Base-by-base conservation (phyloP, 768 basidiomycete genomes). In the Boletus barrowsii region DNA sequence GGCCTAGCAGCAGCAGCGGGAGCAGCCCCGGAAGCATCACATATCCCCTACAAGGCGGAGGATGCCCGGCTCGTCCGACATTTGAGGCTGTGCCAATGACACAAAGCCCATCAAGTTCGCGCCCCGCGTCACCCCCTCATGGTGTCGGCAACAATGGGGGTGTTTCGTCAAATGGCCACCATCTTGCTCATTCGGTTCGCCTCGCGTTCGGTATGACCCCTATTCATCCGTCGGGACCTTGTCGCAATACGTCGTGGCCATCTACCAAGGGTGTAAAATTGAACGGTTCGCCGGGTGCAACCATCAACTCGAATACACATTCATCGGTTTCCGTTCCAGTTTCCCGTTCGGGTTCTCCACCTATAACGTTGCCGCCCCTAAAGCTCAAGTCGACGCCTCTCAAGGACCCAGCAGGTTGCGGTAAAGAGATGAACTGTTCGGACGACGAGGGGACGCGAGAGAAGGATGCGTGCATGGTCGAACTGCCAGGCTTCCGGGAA, bases 141-240 rank as follows among this genome's bases (percentile, higher is more conserved):
- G 76, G 75, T 35, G 35, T 42, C 42, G 40, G 40, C 58, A 68
- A 50, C 64, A 69, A 64, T 49, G 68, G 64, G 37, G 39, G 58
- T 45, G 47, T 54, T 51, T 11, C 66, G 22, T 60, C 68, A 29
- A 74, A 73, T 37, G 81, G 84, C 54, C 79, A 82, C 55, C 84
- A 89, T 64, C 80, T 95, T 36, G 90, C 89, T 5, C 88, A 91
- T 64, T 90, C 87, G 1, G 87, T 96, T 22, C 84, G 90, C 37
- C 77, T 86, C 32, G 93, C 93, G 45, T 97, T 97, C 59, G 91
- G 89, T 4, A 95, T 94, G 90, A 93, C 93, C 7, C 91, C 90
- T 0, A 91, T 93, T 37, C 79, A 80, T 49, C 55, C 65, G 18
- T 55, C 59, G 8, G 62, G 58, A 29, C 58, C 67, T 4, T 70